A percentile compares a stretch with the other conserved stretches of the same genome.
Conservation (phyloP, 2,329 filamentous ascomycete species). For the Microascus cirrosus region DNA sequence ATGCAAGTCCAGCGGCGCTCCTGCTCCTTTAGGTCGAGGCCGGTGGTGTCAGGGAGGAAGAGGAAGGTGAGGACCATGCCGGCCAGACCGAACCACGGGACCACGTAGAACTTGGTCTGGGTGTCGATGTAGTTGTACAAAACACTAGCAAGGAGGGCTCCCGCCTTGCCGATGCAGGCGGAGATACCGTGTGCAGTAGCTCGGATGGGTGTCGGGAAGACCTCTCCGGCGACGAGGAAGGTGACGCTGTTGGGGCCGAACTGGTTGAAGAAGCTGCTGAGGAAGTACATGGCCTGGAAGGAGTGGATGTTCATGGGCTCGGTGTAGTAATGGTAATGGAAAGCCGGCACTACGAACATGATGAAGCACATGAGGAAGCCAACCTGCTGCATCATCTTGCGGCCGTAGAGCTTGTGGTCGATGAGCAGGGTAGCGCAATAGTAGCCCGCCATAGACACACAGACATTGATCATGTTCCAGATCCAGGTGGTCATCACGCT, state of each 20-base stretch:
- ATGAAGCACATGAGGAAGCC: constrained; percentile 91
- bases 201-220: constrained; percentile 90
- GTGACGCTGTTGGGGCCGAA: constrained; percentile 95
- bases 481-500: constrained; percentile 82
- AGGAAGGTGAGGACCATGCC: constrained; percentile 74
- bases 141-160: constrained; percentile 76
- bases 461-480: constrained; percentile 87
- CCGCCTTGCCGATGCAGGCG: constrained; percentile 82
- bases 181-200: constrained; percentile 91
- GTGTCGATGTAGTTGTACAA: constrained; percentile 91
- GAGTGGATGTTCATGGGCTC: constrained; percentile 57
- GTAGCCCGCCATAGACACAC: constrained; percentile 77
- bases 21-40: constrained; percentile 93
- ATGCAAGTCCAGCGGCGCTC: constrained; percentile 89
- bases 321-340: constrained; percentile 79
- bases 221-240: constrained; percentile 90
- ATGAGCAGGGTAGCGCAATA: constrained; percentile 82
- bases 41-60: constrained; percentile 94
- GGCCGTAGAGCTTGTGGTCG: constrained; percentile 92
- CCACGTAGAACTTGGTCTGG: constrained; percentile 77
- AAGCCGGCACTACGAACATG: constrained; percentile 84
- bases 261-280: constrained; percentile 98
- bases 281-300: constrained; percentile 98
- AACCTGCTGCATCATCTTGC: constrained; percentile 92
- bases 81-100: constrained; percentile 88